A percentile compares a stretch with the other conserved stretches of the same genome.
These are phyloP conservation scores for Acer yangbiense DNA, from an alignment of 345 rosid species.

Conservation along the genomic window DNA sequence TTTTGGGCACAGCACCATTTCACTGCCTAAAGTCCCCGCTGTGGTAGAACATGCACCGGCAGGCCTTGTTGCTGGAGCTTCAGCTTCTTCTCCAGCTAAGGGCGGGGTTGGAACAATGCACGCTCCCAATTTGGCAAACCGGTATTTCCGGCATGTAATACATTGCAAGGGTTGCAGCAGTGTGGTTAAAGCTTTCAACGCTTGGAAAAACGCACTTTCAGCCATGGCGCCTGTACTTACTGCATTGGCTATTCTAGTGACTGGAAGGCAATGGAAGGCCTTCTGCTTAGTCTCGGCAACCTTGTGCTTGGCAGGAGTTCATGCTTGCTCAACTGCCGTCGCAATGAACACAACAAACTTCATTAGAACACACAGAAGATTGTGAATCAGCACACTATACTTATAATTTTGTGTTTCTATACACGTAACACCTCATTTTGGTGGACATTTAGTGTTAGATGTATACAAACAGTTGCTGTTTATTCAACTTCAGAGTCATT, in stretches of 20 bases:
- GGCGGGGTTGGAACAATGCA: slow-evolving; percentile 78
- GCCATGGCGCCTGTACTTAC: slow-evolving; percentile 46
- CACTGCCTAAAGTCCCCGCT: slow-evolving; percentile 68
- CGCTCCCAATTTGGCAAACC: slow-evolving; percentile 76
- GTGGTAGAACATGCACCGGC: slow-evolving; percentile 94
- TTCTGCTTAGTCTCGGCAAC: slow-evolving; percentile 57
- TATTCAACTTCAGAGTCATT: background rate
- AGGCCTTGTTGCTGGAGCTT: slow-evolving; percentile 67
- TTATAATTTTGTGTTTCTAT: background rate
- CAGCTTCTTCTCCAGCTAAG: slow-evolving; percentile 79
- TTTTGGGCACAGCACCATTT: slow-evolving; percentile 76
- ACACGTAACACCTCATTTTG: background rate
- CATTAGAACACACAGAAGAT: slow-evolving; percentile 83
- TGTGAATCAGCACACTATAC: slow-evolving; percentile 29
- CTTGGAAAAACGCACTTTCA: slow-evolving; percentile 64
- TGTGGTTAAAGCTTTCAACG: slow-evolving; percentile 51
- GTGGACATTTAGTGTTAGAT: background rate
- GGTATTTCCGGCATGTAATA: slow-evolving; percentile 83
- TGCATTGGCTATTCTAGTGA: slow-evolving; percentile 65
- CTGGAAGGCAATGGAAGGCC: slow-evolving; percentile 75
- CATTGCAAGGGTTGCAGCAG: slow-evolving; percentile 85
- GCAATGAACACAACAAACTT: slow-evolving; percentile 84
- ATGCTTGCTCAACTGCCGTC: slow-evolving; percentile 59
- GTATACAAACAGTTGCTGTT: background rate
- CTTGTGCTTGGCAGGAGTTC: slow-evolving; percentile 60